Evolutionary conservation across 164 flowering plant species (phyloP).

Genomic region (Litsea cubeba): DNA sequence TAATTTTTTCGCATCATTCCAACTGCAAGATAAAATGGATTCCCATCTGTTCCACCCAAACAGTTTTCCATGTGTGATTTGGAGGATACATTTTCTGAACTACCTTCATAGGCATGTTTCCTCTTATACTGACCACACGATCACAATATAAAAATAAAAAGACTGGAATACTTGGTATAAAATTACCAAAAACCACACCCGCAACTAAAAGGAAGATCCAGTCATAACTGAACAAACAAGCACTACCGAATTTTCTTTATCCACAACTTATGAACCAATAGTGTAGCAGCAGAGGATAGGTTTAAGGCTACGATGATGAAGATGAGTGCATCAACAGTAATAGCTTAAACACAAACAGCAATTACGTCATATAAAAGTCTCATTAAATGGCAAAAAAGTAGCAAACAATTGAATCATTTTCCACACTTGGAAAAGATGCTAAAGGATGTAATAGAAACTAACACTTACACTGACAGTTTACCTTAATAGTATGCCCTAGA

Average conservation of each 20-base stretch:
- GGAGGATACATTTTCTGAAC: neutral
- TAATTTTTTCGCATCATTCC: neutral
- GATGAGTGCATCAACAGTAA: neutral
- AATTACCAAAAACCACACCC: too few species aligned
- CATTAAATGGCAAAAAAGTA: neutral
- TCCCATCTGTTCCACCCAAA: neutral
- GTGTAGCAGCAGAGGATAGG: too few species aligned
- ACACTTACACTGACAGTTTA: slow-evolving; percentile 11
- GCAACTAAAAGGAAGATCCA: too few species aligned
- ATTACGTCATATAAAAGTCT: neutral
- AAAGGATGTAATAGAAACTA: neutral
- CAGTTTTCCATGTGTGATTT: neutral
- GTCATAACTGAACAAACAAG: neutral
- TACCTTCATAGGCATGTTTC: neutral
- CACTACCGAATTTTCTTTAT: neutral
- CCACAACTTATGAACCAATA: neutral
- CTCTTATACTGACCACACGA: neutral
- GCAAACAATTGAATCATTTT: neutral
- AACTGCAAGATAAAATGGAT: neutral
- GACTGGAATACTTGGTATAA: too few species aligned
- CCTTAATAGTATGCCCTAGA: slow-evolving; percentile 87
- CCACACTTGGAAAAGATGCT: neutral
- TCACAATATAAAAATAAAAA: neutral
- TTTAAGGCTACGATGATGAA: too few species aligned
- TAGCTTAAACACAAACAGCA: neutral